phyloP scores from a whole-genome alignment of 2,329 filamentous ascomycete genomes.

The Xylaria sp. region DNA sequence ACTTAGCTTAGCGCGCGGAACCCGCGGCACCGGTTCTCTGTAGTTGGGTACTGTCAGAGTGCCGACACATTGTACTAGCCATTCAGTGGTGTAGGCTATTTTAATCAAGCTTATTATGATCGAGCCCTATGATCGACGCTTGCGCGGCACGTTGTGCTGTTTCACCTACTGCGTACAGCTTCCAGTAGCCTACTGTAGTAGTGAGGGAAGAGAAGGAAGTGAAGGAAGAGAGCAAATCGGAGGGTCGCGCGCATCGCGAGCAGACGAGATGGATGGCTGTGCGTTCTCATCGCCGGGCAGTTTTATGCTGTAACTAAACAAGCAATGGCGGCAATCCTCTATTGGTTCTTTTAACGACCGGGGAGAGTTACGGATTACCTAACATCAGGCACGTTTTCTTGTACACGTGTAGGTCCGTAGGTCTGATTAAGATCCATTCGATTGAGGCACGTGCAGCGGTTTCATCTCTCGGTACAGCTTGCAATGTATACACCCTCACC shows the following conservation, averaged over 20 bases:
- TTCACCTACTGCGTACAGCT: not conserved
- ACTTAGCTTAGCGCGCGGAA: slow-evolving; percentile 29
- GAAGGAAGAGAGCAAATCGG: not conserved
- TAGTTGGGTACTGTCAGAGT: not conserved
- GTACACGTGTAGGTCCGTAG: too few relatives aligned
- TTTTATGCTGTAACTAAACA: not conserved
- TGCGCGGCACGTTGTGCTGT: not conserved
- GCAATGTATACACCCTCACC: not conserved
- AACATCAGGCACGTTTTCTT: slow-evolving; percentile 25
- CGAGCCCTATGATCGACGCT: slow-evolving; percentile 29
- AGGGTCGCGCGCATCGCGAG: not conserved
- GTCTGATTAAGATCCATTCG: slow-evolving; percentile 11
- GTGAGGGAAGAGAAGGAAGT: not conserved
- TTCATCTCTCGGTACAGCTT: slow-evolving; percentile 10
- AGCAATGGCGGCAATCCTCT: too few relatives aligned
- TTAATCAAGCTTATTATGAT: slow-evolving; percentile 26
- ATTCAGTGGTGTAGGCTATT: not conserved
- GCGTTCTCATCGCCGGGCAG: not conserved
- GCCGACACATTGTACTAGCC: not conserved
- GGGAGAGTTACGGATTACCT: slow-evolving; percentile 1
- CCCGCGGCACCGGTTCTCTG: slow-evolving; percentile 10
- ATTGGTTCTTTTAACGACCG: not conserved
- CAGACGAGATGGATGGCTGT: not conserved
- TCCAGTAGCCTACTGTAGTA: not conserved
- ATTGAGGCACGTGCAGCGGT: slow-evolving; percentile 22